Base-by-base conservation (phyloP, 192 early-diverging fungal genomes). In the Oehlia diaphana region DNA sequence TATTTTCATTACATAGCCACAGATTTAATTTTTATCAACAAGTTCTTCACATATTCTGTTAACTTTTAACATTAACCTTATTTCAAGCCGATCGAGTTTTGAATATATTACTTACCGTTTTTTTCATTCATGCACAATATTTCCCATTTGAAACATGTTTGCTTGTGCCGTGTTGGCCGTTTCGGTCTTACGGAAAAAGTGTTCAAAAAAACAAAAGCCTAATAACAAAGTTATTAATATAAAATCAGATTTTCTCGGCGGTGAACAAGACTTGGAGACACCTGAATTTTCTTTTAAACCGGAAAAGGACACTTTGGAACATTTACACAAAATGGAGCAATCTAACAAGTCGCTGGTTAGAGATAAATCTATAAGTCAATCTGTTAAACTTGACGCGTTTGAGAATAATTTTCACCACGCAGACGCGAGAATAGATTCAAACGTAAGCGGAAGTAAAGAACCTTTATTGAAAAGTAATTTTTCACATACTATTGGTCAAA, bases 191-290 rank as follows among this genome's bases (percentile, higher is more conserved):
- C 72, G 26, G 50, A 74, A 74, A 37, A 74, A 74, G 49, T 53
- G 21, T 50, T 74, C 49, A 31, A 74, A 74, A 74, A 74, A 74
- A 44, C 39, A 19, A 74, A 74, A 74, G 4, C 9, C 35, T 28
- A 47, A 74, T 9, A 21, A 21, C 14, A 6, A 71, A 39, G 69
- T 35, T 21, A 26, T 42, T n/a, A 39, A 47, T 0, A 39, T 9
- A 37, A 42, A 10, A 14, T 39, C 69, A 5, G 69, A 71, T 6
- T 33, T 39, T 23, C 12, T 47, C 33, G 19, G 2, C 21, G 9
- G 8, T 21, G 3, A 71, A 2, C 33, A 37, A 44, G 42, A 44
- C 3, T 39, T 71, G 9, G 39, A 21, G 21, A 21, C 21, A 23
- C 7, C 9, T 65, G 5, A 9, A 2, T 16, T 28, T 7, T 9